These are phyloP conservation scores for Salix suchowensis DNA, from an alignment of 345 rosid genomes.

Conservation along the genomic window DNA sequence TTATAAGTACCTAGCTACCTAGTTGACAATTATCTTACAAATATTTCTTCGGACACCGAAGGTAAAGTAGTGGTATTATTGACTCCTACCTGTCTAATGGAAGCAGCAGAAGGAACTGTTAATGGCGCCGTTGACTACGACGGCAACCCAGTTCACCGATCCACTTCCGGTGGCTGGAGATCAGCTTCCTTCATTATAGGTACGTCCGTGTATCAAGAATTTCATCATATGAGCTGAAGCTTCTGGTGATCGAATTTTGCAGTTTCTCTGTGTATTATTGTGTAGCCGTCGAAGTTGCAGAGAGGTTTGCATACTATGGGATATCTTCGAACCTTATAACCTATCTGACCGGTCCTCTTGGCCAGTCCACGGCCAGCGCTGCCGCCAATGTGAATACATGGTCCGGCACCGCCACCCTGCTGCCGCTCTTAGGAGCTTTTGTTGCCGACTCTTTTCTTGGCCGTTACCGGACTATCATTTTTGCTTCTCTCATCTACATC, in stretches of 20 bases:
- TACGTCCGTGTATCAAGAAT: background rate
- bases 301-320: constrained; percentile 9
- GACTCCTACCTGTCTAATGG: background rate
- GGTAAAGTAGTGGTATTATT: too few species aligned
- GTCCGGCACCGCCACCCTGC: constrained; percentile 5
- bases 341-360: constrained; percentile 4
- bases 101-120: background rate
- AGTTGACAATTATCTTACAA: too few species aligned
- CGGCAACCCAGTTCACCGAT: constrained; percentile 8
- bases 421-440: constrained; percentile 9
- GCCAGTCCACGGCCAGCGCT: constrained; percentile 6
- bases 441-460: constrained; percentile 20
- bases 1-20: too few species aligned
- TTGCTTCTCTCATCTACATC: constrained; percentile 2
- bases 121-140: constrained; percentile 1
- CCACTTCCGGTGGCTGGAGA: constrained; percentile 11
- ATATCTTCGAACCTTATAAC: constrained; percentile 1
- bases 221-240: too few species aligned
- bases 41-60: too few species aligned
- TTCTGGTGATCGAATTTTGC: background rate
- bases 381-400: constrained; percentile 10
- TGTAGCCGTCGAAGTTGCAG: constrained; percentile 5
- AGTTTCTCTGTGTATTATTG: background rate
- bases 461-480: constrained; percentile 6
- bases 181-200: constrained; percentile 4